Base-by-base conservation (phyloP, 768 basidiomycete genomes). In the Cubamyces lactineus region DNA sequence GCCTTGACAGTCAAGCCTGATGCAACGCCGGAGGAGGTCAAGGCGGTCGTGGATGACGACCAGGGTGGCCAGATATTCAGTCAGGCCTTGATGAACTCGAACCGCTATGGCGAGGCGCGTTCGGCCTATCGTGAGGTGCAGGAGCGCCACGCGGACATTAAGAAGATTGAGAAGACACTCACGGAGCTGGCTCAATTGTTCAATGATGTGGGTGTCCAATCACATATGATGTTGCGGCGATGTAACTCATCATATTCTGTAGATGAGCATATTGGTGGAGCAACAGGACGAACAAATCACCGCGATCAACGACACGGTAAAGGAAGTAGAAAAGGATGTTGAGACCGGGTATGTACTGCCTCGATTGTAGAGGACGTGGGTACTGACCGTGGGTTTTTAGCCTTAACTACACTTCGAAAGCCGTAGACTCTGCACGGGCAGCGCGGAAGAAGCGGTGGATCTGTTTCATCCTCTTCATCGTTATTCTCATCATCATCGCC, bases 391-490 rank as follows among this genome's bases (percentile, higher is more conserved):
- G 42, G 30, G 53, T 16, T 7, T 26, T n/a, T 68, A 97, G 95
- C 62, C 76, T 94, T 53, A 79, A 82, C 64, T 91, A 97, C 73
- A 92, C 94, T 1, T 86, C 90, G 49, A 91, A 91, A 70, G 96
- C 96, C 7, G 91, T 98, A 54, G 79, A 77, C 40, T 93, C 90
- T 40, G 96, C 96, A 21, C 84, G 91, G 30, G 84, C 89, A 34
- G 96, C 96, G 21, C 87, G 96, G 62, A 93, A 89, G 76, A 98
- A 96, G 84, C 87, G 95, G 70, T 97, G 95, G 94, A 96, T 96
- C 73, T 98, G 96, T 78, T 96, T 96, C 82, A 72, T 86, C 76
- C 85, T 94, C 62, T 71, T 76, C 58, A 70, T 95, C 65, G 68
- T 83, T 58, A 70, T 92, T 60, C 70, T 94, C 56, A 78, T 89